phyloP scores from a whole-genome alignment of 1,284 basidiomycete genomes.

The Trametes polyzona region DNA sequence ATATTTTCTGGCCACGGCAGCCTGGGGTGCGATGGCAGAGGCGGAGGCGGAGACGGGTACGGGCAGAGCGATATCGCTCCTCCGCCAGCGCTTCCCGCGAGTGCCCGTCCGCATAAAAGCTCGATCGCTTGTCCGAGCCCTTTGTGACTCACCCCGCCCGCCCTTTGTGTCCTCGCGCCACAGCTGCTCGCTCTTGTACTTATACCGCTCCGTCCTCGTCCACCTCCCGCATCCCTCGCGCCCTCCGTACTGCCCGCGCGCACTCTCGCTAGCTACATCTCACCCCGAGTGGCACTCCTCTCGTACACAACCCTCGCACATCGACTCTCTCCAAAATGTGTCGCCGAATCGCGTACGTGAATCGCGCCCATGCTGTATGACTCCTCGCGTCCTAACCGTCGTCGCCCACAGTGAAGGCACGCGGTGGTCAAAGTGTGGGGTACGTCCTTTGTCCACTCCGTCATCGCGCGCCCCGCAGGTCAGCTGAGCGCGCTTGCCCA shows the following conservation, averaged over 20 bases:
- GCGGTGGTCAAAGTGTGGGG: slow-evolving; percentile 68
- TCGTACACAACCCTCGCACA: background rate
- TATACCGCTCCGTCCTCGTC: background rate
- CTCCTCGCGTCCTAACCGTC: slow-evolving; percentile 13
- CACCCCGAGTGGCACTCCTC: slow-evolving; percentile 5
- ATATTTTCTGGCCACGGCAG: too few species aligned
- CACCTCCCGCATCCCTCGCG: background rate
- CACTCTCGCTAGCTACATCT: background rate
- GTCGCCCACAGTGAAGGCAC: slow-evolving; percentile 62
- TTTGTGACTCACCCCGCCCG: slow-evolving; percentile 27
- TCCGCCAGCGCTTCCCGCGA: slow-evolving; percentile 15
- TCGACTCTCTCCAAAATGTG: slow-evolving; percentile 34
- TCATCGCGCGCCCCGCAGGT: slow-evolving; percentile 23
- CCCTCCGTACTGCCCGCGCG: background rate
- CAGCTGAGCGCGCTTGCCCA: slow-evolving; percentile 18
- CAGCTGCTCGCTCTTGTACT: background rate
- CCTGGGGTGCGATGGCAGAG: too few species aligned
- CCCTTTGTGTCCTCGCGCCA: slow-evolving; percentile 12
- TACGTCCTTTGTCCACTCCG: slow-evolving; percentile 37
- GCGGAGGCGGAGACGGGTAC: background rate
- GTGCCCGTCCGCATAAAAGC: slow-evolving; percentile 20
- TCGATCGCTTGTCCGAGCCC: slow-evolving; percentile 11
- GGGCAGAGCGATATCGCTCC: slow-evolving; percentile 1
- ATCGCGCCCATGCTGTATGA: slow-evolving; percentile 13
- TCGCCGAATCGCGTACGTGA: slow-evolving; percentile 43